phyloP scores from a whole-genome alignment of 140 eudicot species.

The Stevia rebaudiana region DNA sequence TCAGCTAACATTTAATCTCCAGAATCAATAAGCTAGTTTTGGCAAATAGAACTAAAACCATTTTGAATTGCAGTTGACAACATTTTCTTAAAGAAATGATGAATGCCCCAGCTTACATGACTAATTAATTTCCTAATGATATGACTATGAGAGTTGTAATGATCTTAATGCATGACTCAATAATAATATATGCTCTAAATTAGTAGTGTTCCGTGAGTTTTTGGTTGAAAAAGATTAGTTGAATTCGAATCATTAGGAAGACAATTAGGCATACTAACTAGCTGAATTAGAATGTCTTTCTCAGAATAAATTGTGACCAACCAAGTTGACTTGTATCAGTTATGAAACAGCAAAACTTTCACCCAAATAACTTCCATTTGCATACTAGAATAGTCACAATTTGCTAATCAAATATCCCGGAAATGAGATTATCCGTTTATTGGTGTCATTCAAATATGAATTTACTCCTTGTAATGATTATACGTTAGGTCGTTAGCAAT shows the following conservation, averaged over 20 bases:
- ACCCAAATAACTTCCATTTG: background rate
- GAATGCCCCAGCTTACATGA: background rate
- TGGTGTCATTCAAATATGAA: background rate
- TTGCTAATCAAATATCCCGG: background rate
- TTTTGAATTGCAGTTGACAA: background rate
- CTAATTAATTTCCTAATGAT: background rate
- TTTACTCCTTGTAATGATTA: background rate
- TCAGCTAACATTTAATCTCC: background rate
- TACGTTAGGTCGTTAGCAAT: too few relatives aligned
- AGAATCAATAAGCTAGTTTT: background rate
- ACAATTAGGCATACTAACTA: background rate
- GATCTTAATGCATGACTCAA: background rate
- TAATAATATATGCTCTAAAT: background rate
- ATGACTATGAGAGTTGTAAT: background rate
- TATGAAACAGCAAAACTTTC: too few relatives aligned
- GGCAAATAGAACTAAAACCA: constrained; percentile 7
- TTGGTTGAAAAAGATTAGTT: too few relatives aligned
- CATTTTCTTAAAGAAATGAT: background rate
- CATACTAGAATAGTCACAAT: background rate
- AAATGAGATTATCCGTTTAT: too few relatives aligned
- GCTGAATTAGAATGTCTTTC: background rate
- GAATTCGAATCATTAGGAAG: background rate
- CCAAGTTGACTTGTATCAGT: too few relatives aligned
- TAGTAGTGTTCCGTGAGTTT: background rate
- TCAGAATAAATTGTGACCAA: background rate